Evolutionary conservation across 2,329 filamentous ascomycete species (phyloP).

Genomic region (Tolypocladium sp.): DNA sequence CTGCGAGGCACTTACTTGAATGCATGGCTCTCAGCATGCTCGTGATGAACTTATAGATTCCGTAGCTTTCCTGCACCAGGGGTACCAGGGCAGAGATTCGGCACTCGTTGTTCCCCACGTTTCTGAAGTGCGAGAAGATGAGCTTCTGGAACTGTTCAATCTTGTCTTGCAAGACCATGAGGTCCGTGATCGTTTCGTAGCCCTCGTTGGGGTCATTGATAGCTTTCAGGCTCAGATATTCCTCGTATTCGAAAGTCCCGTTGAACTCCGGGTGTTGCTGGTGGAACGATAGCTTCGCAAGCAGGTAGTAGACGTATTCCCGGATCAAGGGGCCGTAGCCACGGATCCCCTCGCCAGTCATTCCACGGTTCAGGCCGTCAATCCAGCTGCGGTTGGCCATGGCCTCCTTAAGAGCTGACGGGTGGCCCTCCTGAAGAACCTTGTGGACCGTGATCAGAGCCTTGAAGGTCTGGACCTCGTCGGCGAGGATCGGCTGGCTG

Average conservation of each 20-base stretch:
- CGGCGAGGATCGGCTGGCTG: slow-evolving; percentile 93
- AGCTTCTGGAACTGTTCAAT: slow-evolving; percentile 98
- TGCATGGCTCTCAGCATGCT: slow-evolving; percentile 99
- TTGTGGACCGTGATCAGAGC: slow-evolving; percentile 96
- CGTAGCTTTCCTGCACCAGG: slow-evolving; percentile 94
- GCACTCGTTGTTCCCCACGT: slow-evolving; percentile 90
- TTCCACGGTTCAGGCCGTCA: slow-evolving; percentile 79
- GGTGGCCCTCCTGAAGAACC: slow-evolving; percentile 93
- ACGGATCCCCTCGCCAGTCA: slow-evolving; percentile 73
- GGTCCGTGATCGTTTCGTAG: slow-evolving; percentile 90
- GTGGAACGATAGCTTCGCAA: slow-evolving; percentile 94
- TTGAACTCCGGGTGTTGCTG: slow-evolving; percentile 97
- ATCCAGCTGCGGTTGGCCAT: slow-evolving; percentile 86
- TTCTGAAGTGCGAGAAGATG: slow-evolving; percentile 93
- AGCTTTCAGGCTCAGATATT: slow-evolving; percentile 94
- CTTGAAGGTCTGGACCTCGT: slow-evolving; percentile 98
- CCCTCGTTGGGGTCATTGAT: slow-evolving; percentile 99
- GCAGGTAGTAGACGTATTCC: slow-evolving; percentile 93
- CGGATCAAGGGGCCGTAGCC: slow-evolving; percentile 88
- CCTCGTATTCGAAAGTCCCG: slow-evolving; percentile 96
- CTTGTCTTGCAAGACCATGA: slow-evolving; percentile 95
- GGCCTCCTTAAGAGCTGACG: slow-evolving; percentile 76
- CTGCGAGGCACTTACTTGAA: slow-evolving; percentile 54
- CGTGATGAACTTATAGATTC: slow-evolving; percentile 98
- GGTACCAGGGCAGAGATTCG: slow-evolving; percentile 89